Evolutionary conservation across 495 filamentous ascomycete species (phyloP).

Genomic region (Xylaria telfairii): DNA sequence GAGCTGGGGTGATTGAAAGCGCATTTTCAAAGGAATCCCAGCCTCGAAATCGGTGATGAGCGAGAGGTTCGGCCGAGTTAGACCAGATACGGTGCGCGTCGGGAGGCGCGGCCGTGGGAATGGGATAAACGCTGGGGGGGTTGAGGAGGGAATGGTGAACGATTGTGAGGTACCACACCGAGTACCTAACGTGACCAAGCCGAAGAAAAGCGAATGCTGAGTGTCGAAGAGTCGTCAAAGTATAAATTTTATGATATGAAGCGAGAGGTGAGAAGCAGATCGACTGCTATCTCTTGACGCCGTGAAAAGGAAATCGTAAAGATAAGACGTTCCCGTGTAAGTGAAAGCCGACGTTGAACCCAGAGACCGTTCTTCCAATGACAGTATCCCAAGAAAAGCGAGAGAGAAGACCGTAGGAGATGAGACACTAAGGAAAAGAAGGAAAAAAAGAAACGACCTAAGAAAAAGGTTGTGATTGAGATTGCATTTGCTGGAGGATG

Average conservation of each 20-base stretch:
- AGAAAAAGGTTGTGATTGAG: constrained; percentile 32
- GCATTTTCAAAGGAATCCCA: constrained; percentile 41
- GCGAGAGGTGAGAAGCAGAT: constrained; percentile 15
- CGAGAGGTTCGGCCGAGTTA: constrained; percentile 36
- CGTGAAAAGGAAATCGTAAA: constrained; percentile 35
- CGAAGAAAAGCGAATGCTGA: constrained; percentile 10
- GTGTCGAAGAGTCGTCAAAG: background rate
- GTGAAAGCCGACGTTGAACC: constrained; percentile 29
- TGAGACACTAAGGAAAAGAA: constrained; percentile 31
- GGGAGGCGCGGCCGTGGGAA: constrained; percentile 37
- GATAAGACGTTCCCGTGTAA: constrained; percentile 29
- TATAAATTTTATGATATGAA: background rate
- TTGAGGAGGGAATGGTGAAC: constrained; percentile 41
- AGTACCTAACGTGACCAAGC: constrained; percentile 25
- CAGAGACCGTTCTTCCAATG: constrained; percentile 23
- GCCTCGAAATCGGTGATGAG: constrained; percentile 40
- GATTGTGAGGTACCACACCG: constrained; percentile 31
- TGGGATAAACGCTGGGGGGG: constrained; percentile 34
- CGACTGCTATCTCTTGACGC: constrained; percentile 26
- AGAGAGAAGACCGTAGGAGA: constrained; percentile 27
- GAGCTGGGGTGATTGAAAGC: constrained; percentile 54
- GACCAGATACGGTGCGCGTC: constrained; percentile 35
- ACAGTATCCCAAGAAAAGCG: constrained; percentile 19
- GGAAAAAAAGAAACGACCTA: constrained; percentile 38
- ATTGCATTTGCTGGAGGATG: constrained; percentile 27